Percentiles rank a stretch among this genome's conserved stretches.
These are phyloP conservation scores for Abortiporus biennis DNA, from an alignment of 1,284 basidiomycete species.

Conservation along the genomic window DNA sequence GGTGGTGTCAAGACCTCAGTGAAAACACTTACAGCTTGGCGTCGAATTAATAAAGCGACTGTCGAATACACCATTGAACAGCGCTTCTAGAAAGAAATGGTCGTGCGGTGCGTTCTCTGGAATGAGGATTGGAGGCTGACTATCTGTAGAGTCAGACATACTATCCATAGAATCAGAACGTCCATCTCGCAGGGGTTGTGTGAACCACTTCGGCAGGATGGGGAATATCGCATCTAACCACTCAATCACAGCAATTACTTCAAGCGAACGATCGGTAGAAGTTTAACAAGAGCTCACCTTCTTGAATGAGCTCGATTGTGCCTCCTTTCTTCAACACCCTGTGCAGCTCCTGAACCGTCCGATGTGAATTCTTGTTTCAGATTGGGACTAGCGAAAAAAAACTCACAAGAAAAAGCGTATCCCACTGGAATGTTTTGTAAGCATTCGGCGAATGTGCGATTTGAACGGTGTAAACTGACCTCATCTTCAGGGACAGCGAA, in stretches of 20 bases:
- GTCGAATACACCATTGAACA: slow-evolving; percentile 25
- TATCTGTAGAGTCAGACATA: too few relatives aligned
- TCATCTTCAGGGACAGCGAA: slow-evolving; percentile 21
- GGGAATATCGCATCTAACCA: slow-evolving; percentile 24
- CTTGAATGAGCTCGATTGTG: slow-evolving; percentile 57
- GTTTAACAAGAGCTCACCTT: too few relatives aligned
- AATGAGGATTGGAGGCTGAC: slow-evolving; percentile 3
- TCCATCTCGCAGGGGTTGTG: slow-evolving; percentile 16
- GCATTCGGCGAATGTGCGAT: too few relatives aligned
- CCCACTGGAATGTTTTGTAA: too few relatives aligned
- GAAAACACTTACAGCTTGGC: slow-evolving; percentile 17
- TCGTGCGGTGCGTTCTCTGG: slow-evolving; percentile 15
- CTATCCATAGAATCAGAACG: too few relatives aligned
- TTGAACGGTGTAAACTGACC: slow-evolving; percentile 12
- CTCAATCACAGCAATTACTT: too few relatives aligned
- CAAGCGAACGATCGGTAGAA: too few relatives aligned
- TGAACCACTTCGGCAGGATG: slow-evolving; percentile 22
- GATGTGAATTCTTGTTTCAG: too few relatives aligned
- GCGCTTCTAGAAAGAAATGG: slow-evolving; percentile 20
- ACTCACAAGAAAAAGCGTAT: too few relatives aligned
- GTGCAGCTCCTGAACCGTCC: slow-evolving; percentile 65
- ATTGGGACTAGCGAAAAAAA: too few relatives aligned
- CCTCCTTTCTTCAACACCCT: slow-evolving; percentile 59
- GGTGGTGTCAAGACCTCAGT: background rate
- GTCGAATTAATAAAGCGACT: slow-evolving; percentile 22